Evolutionary conservation across 2,329 filamentous ascomycete species (phyloP), one percentile per base, ranked within the genome.

Genomic region (Thyridium curvatum): DNA sequence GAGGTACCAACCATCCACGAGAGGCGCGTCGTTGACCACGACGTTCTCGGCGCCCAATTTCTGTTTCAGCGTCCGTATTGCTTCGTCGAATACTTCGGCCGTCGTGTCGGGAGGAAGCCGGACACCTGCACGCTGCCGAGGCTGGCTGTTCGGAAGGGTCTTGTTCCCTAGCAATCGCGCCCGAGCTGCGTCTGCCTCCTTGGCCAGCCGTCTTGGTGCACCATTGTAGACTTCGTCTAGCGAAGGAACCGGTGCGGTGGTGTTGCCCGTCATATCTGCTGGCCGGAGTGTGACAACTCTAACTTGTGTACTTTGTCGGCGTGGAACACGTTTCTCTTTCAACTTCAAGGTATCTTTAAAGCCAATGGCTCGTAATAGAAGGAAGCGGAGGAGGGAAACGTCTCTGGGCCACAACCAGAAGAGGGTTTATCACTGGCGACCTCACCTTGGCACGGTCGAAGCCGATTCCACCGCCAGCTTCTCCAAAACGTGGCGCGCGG

Each of bases 1-100:
- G 10, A 58, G 44, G 37, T 62, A 62, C 59, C 56, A 61, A 13
- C 56, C 57, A 43, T 61, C 57, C 8, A 48, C 47, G 6, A 63
- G 47, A 50, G 26, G 30, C 46, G 21, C 52, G 35, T 61, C 58
- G 37, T 56, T 59, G 31, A 61, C 32, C 14, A 52, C 50, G 16
- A 62, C 53, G 40, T 60, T 53, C 8, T 50, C 51, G n/a, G 41
- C 38, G 4, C 54, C 55, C 15, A 65, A 46, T 12, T 49, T 45
- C 7, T 35, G 34, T 1, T 41, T 42, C 18, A 65, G 41, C 28
- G 63, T 59, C 7, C 49, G 47, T 30, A 63, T 46, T 2, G 60
- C 61, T 2, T 35, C 36, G 18, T 51, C 43, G 30, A 58, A 58
- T 6, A 38, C 29, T 4, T 51, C 51, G 4, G 29, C 32, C 0